These are phyloP conservation scores for Cercospora sp. DNA, from an alignment of 2,329 filamentous ascomycete species.

Conservation along the genomic window DNA sequence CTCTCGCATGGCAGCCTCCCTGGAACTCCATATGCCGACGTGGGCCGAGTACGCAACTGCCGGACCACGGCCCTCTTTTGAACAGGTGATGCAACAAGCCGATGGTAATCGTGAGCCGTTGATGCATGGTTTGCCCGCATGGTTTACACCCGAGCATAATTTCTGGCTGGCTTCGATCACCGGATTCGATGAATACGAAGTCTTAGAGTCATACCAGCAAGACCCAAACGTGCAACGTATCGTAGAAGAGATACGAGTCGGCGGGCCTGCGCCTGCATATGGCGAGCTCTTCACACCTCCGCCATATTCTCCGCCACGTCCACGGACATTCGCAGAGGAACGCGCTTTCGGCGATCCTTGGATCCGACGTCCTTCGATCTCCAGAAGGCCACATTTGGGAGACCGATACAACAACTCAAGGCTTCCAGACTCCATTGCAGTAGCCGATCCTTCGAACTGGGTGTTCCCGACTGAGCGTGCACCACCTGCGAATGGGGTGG, in stretches of 20 bases:
- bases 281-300: not conserved
- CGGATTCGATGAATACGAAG: not conserved
- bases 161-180: conserved; percentile 4
- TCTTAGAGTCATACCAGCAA: not conserved
- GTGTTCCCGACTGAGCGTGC: not conserved
- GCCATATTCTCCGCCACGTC: conserved; percentile 1
- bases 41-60: not conserved
- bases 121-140: not conserved
- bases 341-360: not conserved
- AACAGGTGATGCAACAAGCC: not conserved
- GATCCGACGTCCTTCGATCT: not conserved
- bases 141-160: conserved; percentile 9
- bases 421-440: not conserved
- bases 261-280: not conserved
- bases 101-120: not conserved
- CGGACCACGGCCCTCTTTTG: not conserved
- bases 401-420: conserved; percentile 4
- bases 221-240: not conserved
- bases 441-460: not conserved
- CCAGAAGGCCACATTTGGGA: not conserved
- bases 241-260: not conserved
- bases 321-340: not conserved
- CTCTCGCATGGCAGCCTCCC: not conserved
- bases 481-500: not conserved
- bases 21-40: not conserved